Evolutionary conservation across 768 basidiomycete species (phyloP).

Genomic region (Daedaleopsis nitida): DNA sequence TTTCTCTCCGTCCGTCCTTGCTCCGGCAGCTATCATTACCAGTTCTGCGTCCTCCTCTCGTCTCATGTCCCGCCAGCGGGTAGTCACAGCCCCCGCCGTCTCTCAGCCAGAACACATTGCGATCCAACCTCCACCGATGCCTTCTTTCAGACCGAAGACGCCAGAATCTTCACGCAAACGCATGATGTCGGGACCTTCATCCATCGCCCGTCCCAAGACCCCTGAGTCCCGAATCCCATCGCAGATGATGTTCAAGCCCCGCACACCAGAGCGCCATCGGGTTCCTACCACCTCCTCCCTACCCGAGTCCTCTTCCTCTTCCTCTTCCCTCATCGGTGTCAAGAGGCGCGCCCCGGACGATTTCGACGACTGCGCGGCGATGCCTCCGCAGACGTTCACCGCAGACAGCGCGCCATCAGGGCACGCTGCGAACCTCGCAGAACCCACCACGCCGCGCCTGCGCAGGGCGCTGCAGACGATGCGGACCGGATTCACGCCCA

Average conservation of each 20-base stretch:
- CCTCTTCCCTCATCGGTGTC: slow-evolving; percentile 51
- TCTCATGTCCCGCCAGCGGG: slow-evolving; percentile 49
- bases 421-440: slow-evolving; percentile 26
- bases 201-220: slow-evolving; percentile 29
- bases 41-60: slow-evolving; percentile 20
- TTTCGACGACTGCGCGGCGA: slow-evolving; percentile 55
- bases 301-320: slow-evolving; percentile 11
- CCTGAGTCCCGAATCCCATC: slow-evolving; percentile 21
- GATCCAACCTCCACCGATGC: slow-evolving; percentile 13
- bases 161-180: slow-evolving; percentile 31
- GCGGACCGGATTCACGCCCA: slow-evolving; percentile 74
- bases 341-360: slow-evolving; percentile 81
- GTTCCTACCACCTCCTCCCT: slow-evolving; percentile 7
- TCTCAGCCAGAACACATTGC: slow-evolving; percentile 2
- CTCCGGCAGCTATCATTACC: slow-evolving; percentile 16
- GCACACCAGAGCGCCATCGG: slow-evolving; percentile 46
- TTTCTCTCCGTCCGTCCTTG: slow-evolving; percentile 20
- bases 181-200: slow-evolving; percentile 18
- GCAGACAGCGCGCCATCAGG: slow-evolving; percentile 43
- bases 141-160: slow-evolving; percentile 28
- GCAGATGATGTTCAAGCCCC: slow-evolving; percentile 46
- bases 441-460: slow-evolving; percentile 58
- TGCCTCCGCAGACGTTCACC: slow-evolving; percentile 69
- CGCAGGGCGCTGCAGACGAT: slow-evolving; percentile 58
- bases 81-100: slow-evolving; percentile 22